Conservation (phyloP, 495 filamentous ascomycete genomes). For the Durotheca rogersii region DNA sequence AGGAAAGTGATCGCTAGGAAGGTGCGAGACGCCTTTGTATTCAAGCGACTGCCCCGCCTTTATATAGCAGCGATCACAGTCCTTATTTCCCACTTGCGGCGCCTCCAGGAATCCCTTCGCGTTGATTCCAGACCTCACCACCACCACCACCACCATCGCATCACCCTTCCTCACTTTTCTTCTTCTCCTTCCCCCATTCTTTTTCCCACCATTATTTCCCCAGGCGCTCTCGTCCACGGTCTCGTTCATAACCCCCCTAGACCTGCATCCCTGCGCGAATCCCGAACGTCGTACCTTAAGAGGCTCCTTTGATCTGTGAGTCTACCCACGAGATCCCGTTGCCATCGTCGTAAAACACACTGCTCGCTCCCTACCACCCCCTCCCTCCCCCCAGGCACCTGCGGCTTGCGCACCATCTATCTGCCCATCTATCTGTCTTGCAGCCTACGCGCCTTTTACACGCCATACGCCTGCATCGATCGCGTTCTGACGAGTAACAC, state of each 20-base stretch:
- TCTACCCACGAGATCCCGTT: too few species aligned
- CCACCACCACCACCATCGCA: slow-evolving; percentile 37
- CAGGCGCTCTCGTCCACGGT: too few species aligned
- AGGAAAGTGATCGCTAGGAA: too few species aligned
- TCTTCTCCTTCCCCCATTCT: slow-evolving; percentile 7
- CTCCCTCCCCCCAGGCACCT: too few species aligned
- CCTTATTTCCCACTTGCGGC: slow-evolving; percentile 18
- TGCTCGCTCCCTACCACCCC: not conserved
- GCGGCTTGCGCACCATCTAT: not conserved
- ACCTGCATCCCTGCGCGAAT: not conserved
- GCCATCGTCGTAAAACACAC: too few species aligned
- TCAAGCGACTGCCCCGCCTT: slow-evolving; percentile 33
- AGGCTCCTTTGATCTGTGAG: slow-evolving; percentile 12
- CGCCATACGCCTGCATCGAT: slow-evolving; percentile 1
- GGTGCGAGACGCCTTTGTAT: slow-evolving; percentile 9
- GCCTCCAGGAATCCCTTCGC: slow-evolving; percentile 24
- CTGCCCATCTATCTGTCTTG: not conserved
- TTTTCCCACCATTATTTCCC: slow-evolving; percentile 1
- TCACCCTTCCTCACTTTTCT: slow-evolving; percentile 15
- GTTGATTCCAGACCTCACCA: slow-evolving; percentile 36
- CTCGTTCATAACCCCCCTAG: too few species aligned
- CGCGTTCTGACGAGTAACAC: not conserved
- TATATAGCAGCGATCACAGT: slow-evolving; percentile 21
- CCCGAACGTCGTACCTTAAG: too few species aligned
- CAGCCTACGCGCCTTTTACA: too few species aligned